phyloP scores from a whole-genome alignment of 768 basidiomycete species.

The Xerocomellus chrysenteron region DNA sequence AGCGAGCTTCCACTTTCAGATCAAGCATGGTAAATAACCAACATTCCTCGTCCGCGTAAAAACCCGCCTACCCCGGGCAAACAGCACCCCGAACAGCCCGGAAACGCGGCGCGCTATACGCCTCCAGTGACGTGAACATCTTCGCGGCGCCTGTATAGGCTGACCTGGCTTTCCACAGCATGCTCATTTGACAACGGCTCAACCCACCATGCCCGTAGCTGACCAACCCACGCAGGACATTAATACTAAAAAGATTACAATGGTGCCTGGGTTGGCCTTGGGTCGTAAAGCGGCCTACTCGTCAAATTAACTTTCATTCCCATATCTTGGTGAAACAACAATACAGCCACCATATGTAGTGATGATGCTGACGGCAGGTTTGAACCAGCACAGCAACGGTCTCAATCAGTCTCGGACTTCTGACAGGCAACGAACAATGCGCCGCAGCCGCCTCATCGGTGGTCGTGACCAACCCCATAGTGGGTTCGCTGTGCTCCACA shows the following conservation, averaged over 20 bases:
- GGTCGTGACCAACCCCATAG: neutral
- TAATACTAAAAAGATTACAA: neutral
- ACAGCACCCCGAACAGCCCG: neutral
- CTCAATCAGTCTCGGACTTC: slow-evolving; percentile 1
- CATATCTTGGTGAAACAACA: slow-evolving; percentile 19
- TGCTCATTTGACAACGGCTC: too few species aligned
- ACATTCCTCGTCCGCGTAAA: neutral
- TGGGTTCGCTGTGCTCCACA: neutral
- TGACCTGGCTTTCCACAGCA: neutral
- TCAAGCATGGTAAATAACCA: too few species aligned
- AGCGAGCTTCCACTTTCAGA: neutral
- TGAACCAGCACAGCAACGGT: slow-evolving; percentile 10
- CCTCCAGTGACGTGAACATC: neutral
- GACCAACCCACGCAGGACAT: neutral
- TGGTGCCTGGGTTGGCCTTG: neutral
- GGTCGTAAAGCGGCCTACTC: slow-evolving; percentile 17
- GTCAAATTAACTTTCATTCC: slow-evolving; percentile 24
- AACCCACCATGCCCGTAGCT: neutral
- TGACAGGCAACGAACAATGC: slow-evolving; percentile 4
- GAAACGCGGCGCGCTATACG: neutral
- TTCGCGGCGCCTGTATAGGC: neutral
- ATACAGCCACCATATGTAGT: slow-evolving; percentile 8
- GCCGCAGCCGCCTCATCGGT: neutral
- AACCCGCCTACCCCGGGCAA: neutral
- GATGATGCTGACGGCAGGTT: slow-evolving; percentile 18